Conservation (phyloP, 495 filamentous ascomycete species). For the Jackrogersella multiformis region DNA sequence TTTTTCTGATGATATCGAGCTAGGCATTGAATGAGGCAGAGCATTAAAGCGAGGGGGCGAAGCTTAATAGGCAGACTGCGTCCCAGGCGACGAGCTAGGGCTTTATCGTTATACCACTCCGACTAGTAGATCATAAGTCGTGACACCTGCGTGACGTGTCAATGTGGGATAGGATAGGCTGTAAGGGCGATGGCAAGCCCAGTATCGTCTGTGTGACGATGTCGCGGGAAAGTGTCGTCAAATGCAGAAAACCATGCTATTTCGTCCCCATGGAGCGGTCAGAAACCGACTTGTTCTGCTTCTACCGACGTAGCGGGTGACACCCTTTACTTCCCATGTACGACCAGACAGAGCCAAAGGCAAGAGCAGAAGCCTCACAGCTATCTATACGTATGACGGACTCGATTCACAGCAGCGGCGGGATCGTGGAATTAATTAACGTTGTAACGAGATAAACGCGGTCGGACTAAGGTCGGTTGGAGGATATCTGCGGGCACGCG, state of each 20-base stretch:
- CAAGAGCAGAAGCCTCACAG: too few relatives aligned
- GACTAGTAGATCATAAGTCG: slow-evolving; percentile 14
- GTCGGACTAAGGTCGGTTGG: slow-evolving; percentile 12
- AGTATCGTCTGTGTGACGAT: slow-evolving; percentile 2
- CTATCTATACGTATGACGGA: background rate
- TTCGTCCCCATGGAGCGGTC: slow-evolving; percentile 1
- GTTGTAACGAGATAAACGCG: slow-evolving; percentile 7
- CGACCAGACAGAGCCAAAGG: too few relatives aligned
- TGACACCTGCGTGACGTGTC: slow-evolving; percentile 6
- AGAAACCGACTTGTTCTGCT: background rate
- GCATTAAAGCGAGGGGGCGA: slow-evolving; percentile 19
- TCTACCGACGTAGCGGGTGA: slow-evolving; percentile 1
- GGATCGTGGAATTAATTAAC: background rate
- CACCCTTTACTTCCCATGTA: background rate
- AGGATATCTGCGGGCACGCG: slow-evolving; percentile 18
- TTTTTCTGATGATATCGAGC: slow-evolving; percentile 32
- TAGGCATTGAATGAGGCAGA: slow-evolving; percentile 33
- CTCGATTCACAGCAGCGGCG: background rate
- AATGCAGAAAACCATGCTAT: slow-evolving; percentile 13
- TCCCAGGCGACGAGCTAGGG: slow-evolving; percentile 3
- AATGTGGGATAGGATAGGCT: background rate
- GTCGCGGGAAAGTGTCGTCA: background rate
- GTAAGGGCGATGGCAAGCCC: background rate
- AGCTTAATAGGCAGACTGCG: slow-evolving; percentile 1
- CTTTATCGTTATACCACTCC: slow-evolving; percentile 12